Base-by-base conservation (phyloP, 306 rosid genomes). In the Boehmeria nivea region DNA sequence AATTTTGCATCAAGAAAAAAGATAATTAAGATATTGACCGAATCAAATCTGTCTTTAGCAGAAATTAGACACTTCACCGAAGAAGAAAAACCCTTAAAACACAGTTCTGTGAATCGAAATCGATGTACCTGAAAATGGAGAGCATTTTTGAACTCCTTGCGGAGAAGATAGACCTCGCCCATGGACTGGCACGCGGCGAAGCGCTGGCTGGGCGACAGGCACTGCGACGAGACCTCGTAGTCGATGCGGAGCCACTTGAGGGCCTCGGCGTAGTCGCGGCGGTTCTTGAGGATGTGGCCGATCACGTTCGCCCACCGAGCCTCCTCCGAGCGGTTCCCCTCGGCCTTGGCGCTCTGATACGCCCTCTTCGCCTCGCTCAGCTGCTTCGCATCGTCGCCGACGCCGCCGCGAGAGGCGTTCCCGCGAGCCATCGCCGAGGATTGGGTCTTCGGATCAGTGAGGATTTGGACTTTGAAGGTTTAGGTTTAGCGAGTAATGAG, bases 241-340 rank as follows among this genome's bases (percentile, higher is more conserved):
- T 87, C 98, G 39, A 80, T 66, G 11, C 84, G 77, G 37, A 91
- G 73, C 98, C 98, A 91, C n/a, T 70, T 69, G 17, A 87, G 96
- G 10, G 98, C 91, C 42, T 73, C 57, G 2, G 76, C 71, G 74
- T 87, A 91, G 56, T 87, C 94, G 34, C 96, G 95, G 66, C 76
- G 72, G 60, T 75, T 77, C 81, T 84, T 87, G 28, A 76, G 60
- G 10, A 78, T 72, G 57, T 91, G 70, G 6, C 87, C 89, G 62
- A 87, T 69, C 68, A 84, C 73, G 69, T 91, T 91, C 1, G 98
- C 98, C 95, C 96, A 91, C 12, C 81, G 81, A 0, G 96, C 98
- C 70, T 84, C 94, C 80, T 91, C 98, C 36, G 79, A 76, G 57
- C 72, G 89, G 74, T 84, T 91, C 5, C 93, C 93, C 59, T 66